Evolutionary conservation across 2,329 filamentous ascomycete genomes (phyloP).

Genomic region (Dothideomycetidae sp.): DNA sequence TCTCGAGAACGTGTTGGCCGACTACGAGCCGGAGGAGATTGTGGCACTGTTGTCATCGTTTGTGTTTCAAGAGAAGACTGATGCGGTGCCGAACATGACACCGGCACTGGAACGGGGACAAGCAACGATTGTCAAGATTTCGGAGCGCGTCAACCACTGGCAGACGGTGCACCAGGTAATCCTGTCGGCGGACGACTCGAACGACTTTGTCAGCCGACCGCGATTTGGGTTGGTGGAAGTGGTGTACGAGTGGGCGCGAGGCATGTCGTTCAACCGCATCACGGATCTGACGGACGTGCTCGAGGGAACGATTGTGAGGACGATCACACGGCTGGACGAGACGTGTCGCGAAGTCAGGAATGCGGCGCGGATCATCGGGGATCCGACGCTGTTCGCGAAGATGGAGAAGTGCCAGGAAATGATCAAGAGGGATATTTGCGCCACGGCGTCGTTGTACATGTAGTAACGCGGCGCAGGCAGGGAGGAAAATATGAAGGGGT

Average conservation of each 20-base stretch:
- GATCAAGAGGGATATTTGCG: constrained; percentile 92
- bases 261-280: constrained; percentile 97
- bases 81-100: constrained; percentile 64
- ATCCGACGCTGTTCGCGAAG: constrained; percentile 84
- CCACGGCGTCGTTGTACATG: constrained; percentile 80
- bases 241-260: constrained; percentile 94
- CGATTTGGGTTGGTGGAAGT: constrained; percentile 93
- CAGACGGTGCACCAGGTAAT: constrained; percentile 90
- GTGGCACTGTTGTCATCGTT: constrained; percentile 86
- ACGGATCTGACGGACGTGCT: constrained; percentile 91
- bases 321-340: constrained; percentile 87
- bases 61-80: constrained; percentile 95
- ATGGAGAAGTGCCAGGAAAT: constrained; percentile 96
- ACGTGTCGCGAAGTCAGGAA: constrained; percentile 97
- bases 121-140: constrained; percentile 74
- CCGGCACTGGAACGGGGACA: constrained; percentile 68
- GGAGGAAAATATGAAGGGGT: no score
- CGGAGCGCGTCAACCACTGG: constrained; percentile 80
- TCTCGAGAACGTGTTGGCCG: constrained; percentile 87
- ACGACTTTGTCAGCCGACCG: constrained; percentile 76
- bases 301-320: constrained; percentile 91
- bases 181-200: constrained; percentile 73
- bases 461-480: constrained; percentile 42
- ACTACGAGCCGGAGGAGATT: constrained; percentile 93
- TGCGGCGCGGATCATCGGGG: constrained; percentile 85